Conservation (phyloP, 345 rosid genomes). For the Hibiscus syriacus region DNA sequence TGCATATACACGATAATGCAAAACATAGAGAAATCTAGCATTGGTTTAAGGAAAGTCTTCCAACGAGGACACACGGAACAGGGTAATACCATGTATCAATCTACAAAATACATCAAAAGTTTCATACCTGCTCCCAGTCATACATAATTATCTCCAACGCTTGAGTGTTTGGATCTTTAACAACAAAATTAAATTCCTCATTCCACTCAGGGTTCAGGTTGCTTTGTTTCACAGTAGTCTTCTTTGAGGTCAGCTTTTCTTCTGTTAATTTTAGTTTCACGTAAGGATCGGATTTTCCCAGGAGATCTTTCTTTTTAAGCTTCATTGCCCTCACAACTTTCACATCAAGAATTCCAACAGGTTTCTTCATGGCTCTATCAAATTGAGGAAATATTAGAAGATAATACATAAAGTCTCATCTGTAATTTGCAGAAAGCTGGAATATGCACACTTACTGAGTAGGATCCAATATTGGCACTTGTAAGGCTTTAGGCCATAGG, state of each 20-base stretch:
- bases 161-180: conserved; percentile 75
- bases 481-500: conserved; percentile 88
- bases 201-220: conserved; percentile 97
- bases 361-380: conserved; percentile 64
- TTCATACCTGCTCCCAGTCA: conserved; percentile 89
- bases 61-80: too few relatives aligned
- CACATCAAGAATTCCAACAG: conserved; percentile 75
- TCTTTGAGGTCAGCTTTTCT: conserved; percentile 65
- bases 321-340: conserved; percentile 71
- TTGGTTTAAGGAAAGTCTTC: too few relatives aligned
- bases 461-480: conserved; percentile 79
- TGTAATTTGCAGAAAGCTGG: not conserved
- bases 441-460: conserved; percentile 38
- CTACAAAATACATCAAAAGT: not conserved
- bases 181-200: conserved; percentile 72
- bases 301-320: conserved; percentile 78
- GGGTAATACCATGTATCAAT: not conserved
- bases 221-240: conserved; percentile 73
- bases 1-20: not conserved
- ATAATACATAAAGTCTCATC: not conserved
- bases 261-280: conserved; percentile 78
- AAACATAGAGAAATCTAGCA: not conserved
- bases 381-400: not conserved
- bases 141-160: conserved; percentile 53
- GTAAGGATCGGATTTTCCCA: conserved; percentile 94